Evolutionary conservation across 2,329 filamentous ascomycete species (phyloP).

Genomic region (Alternaria gaisen): DNA sequence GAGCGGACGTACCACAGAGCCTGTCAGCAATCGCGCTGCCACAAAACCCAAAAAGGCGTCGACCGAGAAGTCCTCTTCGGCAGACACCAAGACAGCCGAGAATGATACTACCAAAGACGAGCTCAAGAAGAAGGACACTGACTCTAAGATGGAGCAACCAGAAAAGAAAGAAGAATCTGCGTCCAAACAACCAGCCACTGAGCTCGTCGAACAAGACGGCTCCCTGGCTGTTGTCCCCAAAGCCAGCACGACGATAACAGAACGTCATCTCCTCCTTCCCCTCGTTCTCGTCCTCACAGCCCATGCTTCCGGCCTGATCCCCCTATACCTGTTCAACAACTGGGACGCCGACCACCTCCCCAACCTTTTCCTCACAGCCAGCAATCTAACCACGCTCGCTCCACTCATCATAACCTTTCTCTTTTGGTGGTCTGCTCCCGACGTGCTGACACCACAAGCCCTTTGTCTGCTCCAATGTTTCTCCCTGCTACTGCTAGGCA

Average conservation of each 20-base stretch:
- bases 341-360: slow-evolving; percentile 61
- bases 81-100: slow-evolving; percentile 1
- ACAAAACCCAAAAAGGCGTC: slow-evolving; percentile 24
- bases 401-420: slow-evolving; percentile 43
- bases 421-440: slow-evolving; percentile 43
- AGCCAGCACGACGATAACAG: slow-evolving; percentile 54
- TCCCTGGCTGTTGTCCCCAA: slow-evolving; percentile 52
- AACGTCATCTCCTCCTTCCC: slow-evolving; percentile 76
- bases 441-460: slow-evolving; percentile 70
- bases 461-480: slow-evolving; percentile 85
- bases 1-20: slow-evolving; percentile 65
- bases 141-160: background rate
- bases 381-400: slow-evolving; percentile 45
- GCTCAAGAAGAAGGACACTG: background rate
- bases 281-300: slow-evolving; percentile 74
- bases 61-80: slow-evolving; percentile 67
- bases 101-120: background rate
- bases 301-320: slow-evolving; percentile 80
- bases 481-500: slow-evolving; percentile 89
- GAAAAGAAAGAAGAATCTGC: slow-evolving; percentile 47
- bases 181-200: slow-evolving; percentile 10
- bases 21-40: slow-evolving; percentile 37
- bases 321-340: slow-evolving; percentile 87
- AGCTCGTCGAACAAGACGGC: slow-evolving; percentile 49
- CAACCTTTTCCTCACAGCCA: slow-evolving; percentile 40